Evolutionary conservation across 306 rosid genomes (phyloP).

Genomic region (Vicia villosa): DNA sequence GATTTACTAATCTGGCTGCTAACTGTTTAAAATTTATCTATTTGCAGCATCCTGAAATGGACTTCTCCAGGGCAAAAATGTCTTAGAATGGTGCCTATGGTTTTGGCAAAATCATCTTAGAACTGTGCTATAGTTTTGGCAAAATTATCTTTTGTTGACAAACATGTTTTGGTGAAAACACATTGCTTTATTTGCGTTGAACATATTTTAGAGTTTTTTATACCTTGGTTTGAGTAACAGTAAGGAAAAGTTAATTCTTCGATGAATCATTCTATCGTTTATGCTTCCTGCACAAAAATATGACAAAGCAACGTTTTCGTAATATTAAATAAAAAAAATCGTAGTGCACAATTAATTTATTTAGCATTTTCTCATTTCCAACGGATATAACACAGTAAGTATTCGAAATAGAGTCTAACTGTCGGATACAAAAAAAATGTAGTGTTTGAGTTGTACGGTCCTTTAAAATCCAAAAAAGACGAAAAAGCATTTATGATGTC

Average conservation of each 20-base stretch:
- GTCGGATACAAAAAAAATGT: too few relatives aligned
- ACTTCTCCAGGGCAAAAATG: constrained; percentile 76
- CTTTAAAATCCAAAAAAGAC: too few relatives aligned
- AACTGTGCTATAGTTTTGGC: not conserved
- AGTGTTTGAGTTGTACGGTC: too few relatives aligned
- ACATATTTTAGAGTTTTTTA: not conserved
- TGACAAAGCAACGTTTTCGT: too few relatives aligned
- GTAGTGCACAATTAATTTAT: not conserved
- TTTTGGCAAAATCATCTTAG: constrained; percentile 48
- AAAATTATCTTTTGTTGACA: not conserved
- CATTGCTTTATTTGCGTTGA: not conserved
- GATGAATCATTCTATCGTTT: not conserved
- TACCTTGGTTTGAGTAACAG: not conserved
- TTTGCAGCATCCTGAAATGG: constrained; percentile 98
- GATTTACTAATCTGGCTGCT: not conserved
- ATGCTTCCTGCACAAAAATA: not conserved
- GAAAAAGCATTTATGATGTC: too few relatives aligned
- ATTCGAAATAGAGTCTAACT: too few relatives aligned
- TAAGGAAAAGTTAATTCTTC: not conserved
- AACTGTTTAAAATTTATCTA: not conserved
- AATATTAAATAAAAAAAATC: not conserved
- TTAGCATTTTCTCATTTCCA: too few relatives aligned
- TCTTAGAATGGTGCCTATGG: constrained; percentile 33
- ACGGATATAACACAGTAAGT: too few relatives aligned
- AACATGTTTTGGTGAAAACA: constrained; percentile 5